Evolutionary conservation across 805 yeast species (phyloP), one percentile per base, ranked within the genome.

Genomic region (Zygosaccharomyces siamensis): DNA sequence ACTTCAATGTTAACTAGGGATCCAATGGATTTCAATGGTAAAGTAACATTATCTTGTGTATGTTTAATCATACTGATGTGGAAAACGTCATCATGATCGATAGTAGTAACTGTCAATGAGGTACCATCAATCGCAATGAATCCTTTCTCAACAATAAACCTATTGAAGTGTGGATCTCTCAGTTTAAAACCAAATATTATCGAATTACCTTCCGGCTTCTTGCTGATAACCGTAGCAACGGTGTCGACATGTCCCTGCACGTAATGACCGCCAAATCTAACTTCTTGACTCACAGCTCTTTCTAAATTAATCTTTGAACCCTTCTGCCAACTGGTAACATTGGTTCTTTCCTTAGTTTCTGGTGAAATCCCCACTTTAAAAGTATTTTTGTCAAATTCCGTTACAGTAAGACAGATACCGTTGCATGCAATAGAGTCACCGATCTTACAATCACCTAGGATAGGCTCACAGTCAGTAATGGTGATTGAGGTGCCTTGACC

Each of bases 231-330:
- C 31, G 64, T 67, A 2, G 97, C 97, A 31, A 84, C 76, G 0
- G 97, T 87, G 65, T 93, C 99, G 26, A 93, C 89, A 70, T 93
- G 99, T 5, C 99, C 99, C 61, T 93, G 99, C 2, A 93, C 99
- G 54, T 92, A 80, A 67, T 93, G 99, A 0, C 99, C 99, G 21
- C 99, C 99, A 60, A 90, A 80, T 54, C 99, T 74, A 5, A 82
- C 87, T 46, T 86, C 88, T 43, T 60, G 66, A 3, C 72, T 74
- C 28, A 93, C 89, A 0, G 99, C 99, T 50, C 99, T 75, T 67
- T 93, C 99, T 52, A 92, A 72, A 64, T 93, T 92, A 18, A 93
- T 96, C 50, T 74, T 75, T 16, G 77, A 65, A 1, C 88, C 90
- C 0, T 49, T 42, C 20, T 57, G 62, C 65, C 92, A 75, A 7